Conservation (phyloP, 1,284 basidiomycete genomes). For the Meira miltonrushii region DNA sequence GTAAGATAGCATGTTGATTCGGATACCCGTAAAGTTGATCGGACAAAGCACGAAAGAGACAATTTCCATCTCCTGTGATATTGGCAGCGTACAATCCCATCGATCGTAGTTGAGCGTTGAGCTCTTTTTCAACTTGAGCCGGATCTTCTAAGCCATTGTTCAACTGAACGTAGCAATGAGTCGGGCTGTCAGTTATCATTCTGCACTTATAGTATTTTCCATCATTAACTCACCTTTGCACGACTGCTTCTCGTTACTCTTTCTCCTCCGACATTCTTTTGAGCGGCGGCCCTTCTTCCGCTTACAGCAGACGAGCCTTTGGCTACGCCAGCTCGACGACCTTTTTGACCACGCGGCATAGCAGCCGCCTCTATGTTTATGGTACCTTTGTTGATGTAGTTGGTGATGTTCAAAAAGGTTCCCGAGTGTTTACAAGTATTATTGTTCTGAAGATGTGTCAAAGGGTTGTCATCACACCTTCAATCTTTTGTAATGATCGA, state of each 20-base stretch:
- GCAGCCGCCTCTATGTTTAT: too few species aligned
- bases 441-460: too few species aligned
- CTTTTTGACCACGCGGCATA: too few species aligned
- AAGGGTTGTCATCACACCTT: too few species aligned
- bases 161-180: conserved; percentile 11
- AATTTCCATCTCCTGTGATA: conserved; percentile 50
- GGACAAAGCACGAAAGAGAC: conserved; percentile 52
- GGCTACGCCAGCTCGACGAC: too few species aligned
- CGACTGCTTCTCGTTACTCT: conserved; percentile 3
- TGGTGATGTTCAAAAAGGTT: too few species aligned
- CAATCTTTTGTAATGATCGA: too few species aligned
- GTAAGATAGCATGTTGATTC: conserved; percentile 65
- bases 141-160: conserved; percentile 41
- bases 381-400: too few species aligned
- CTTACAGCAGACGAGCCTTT: too few species aligned
- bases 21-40: conserved; percentile 71
- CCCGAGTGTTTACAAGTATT: too few species aligned
- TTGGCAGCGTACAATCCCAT: conserved; percentile 50
- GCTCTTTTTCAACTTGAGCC: conserved; percentile 37
- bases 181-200: neutral
- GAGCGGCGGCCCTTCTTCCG: too few species aligned
- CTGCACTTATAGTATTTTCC: neutral
- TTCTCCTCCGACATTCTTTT: neutral
- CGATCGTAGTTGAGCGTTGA: conserved; percentile 38
- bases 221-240: conserved; percentile 6